Evolutionary conservation across 2,329 filamentous ascomycete species (phyloP).

Genomic region (Penicillium sp.): DNA sequence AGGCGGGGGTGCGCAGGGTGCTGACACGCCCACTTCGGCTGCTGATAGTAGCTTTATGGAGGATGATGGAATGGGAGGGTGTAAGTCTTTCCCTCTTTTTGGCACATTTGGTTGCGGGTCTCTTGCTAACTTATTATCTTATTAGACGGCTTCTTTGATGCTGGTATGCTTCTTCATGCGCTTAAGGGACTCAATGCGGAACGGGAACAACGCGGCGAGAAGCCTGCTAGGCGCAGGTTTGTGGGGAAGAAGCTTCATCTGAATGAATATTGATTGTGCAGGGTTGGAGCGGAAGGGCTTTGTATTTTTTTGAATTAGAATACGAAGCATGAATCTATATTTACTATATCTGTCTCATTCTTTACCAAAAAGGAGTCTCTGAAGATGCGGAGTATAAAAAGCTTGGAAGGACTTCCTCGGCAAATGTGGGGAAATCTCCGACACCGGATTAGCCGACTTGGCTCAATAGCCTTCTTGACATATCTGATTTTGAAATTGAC

Average conservation of each 20-base stretch:
- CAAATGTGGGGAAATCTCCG: constrained; percentile 19
- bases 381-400: neutral
- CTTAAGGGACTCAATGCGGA: constrained; percentile 60
- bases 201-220: constrained; percentile 35
- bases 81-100: constrained; percentile 59
- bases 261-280: constrained; percentile 42
- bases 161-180: constrained; percentile 87
- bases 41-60: constrained; percentile 70
- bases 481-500: neutral
- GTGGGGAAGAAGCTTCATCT: constrained; percentile 50
- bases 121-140: constrained; percentile 8
- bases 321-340: neutral
- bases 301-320: neutral
- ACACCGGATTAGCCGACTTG: constrained; percentile 20
- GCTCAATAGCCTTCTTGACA: constrained; percentile 12
- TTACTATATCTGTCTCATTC: neutral
- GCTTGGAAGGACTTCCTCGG: neutral
- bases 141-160: constrained; percentile 93
- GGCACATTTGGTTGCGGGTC: neutral
- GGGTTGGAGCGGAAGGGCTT: neutral
- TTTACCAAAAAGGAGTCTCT: too few relatives aligned
- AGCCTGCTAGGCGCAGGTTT: constrained; percentile 38
- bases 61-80: constrained; percentile 88
- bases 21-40: constrained; percentile 60
- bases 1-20: constrained; percentile 49